A percentile compares a stretch with the other conserved stretches of the same genome.
Evolutionary conservation across 2,329 filamentous ascomycete species (phyloP).

Genomic region (Diaporthe helianthi): DNA sequence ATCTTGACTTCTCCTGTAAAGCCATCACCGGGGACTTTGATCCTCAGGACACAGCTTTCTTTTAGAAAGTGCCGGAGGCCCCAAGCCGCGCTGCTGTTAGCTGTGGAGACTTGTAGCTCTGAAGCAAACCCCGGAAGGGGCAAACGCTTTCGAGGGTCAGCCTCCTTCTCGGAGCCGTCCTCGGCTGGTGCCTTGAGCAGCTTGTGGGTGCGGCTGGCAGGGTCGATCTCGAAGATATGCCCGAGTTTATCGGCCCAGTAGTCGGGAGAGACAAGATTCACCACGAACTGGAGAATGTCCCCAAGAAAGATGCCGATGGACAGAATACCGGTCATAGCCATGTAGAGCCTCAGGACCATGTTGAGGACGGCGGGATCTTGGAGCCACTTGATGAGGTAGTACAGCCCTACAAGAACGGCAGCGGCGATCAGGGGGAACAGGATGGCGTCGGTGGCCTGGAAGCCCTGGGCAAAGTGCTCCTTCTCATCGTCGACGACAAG

Average conservation of each 20-base stretch:
- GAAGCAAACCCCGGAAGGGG: conserved; percentile 35
- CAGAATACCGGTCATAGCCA: conserved; percentile 79
- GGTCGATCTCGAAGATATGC: conserved; percentile 53
- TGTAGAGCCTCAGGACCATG: conserved; percentile 83
- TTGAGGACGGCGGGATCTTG: conserved; percentile 83
- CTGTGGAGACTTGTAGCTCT: conserved; percentile 35
- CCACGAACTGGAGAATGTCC: conserved; percentile 70
- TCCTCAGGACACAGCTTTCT: conserved; percentile 58
- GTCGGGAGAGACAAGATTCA: conserved; percentile 75
- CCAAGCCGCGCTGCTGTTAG: conserved; percentile 51
- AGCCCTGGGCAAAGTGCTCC: conserved; percentile 62
- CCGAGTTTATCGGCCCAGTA: conserved; percentile 64
- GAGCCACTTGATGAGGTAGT: conserved; percentile 89
- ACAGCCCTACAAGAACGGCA: conserved; percentile 73
- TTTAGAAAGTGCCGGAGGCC: conserved; percentile 56
- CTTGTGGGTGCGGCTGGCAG: conserved; percentile 48
- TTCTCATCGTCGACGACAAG: conserved; percentile 55
- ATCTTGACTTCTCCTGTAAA: conserved; percentile 60
- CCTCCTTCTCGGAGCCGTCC: conserved; percentile 39
- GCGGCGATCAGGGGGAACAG: conserved; percentile 83
- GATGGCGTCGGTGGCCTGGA: conserved; percentile 81
- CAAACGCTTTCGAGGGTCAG: conserved; percentile 42
- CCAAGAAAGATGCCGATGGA: conserved; percentile 76
- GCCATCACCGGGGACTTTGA: conserved; percentile 59
- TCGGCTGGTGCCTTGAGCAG: conserved; percentile 38